phyloP scores from a whole-genome alignment of 2,329 filamentous ascomycete genomes.

The Onygenales sp. region DNA sequence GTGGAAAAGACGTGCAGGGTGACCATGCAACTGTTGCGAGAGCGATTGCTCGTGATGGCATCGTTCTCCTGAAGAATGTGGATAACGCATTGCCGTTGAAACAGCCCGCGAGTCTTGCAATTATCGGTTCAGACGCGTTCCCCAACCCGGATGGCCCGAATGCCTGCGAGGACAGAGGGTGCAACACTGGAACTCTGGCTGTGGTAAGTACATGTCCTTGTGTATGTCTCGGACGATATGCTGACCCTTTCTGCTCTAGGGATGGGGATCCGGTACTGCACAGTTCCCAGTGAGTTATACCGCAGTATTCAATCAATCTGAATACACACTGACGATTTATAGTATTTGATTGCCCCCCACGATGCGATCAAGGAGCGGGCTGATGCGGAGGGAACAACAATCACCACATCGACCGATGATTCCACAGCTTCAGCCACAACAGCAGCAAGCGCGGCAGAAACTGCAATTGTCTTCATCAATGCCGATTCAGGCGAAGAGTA shows the following conservation, averaged over 20 bases:
- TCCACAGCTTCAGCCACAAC: conserved; percentile 25
- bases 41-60: conserved; percentile 37
- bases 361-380: conserved; percentile 32
- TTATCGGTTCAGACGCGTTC: conserved; percentile 42
- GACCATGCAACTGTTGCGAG: conserved; percentile 30
- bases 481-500: conserved; percentile 40
- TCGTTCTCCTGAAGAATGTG: conserved; percentile 39
- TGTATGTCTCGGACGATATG: not conserved
- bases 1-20: conserved; percentile 26
- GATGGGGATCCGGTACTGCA: conserved; percentile 64
- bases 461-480: conserved; percentile 40
- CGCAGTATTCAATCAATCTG: not conserved
- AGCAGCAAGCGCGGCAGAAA: conserved; percentile 28
- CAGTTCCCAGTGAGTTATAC: conserved; percentile 47
- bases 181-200: conserved; percentile 56
- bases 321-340: not conserved
- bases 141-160: conserved; percentile 38
- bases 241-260: conserved; percentile 14
- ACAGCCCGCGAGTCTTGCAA: conserved; percentile 36
- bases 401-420: conserved; percentile 30
- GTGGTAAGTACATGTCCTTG: conserved; percentile 32
- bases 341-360: conserved; percentile 34
- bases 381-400: conserved; percentile 31
- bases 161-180: conserved; percentile 51
- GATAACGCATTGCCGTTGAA: conserved; percentile 34